Base-by-base conservation (phyloP, 1,284 basidiomycete species). In the Pseudozyma sp. region DNA sequence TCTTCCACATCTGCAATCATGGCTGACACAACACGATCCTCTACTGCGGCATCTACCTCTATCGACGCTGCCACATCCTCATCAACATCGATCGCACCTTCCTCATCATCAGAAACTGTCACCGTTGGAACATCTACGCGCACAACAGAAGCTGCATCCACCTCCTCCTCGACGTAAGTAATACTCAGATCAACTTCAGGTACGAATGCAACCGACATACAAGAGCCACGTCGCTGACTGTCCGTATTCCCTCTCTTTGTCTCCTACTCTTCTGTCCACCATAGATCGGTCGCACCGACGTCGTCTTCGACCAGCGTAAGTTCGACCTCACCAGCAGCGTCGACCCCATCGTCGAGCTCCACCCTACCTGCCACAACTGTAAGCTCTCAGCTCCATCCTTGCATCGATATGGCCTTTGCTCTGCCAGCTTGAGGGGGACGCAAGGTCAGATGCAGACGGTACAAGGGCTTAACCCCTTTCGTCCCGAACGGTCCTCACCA, bases 291-390 rank as follows among this genome's bases (percentile, higher is more conserved):
- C 16, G 35, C 54, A 5, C 56, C 66, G 38, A 55, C 62, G 39
- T 49, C 53, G 31, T 58, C 65, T 9, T 62, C 70, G 67, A 66
- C 55, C 34, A 75, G 52, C 39, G 67, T 70, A 75, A 75, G 67
- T 70, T 70, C 72, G 62, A 54, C 59, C 16, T 67, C 72, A 12
- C 56, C 54, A 14, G 34, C 51, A 9, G 31, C 60, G 48, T 18
- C 52, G 21, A 52, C 68, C 12, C 45, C 56, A 19, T 40, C 56
- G 50, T 62, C 70, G 49, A 67, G 63, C 59, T 53, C 65, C 40
- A 62, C 59, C 40, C 13, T n/a, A 21, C 50, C 65, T 19, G 38
- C 36, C 40, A 53, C 70, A 36, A 60, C 56, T 59, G 70, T 73
- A 73, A 73, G 70, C 58, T 59, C 38, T 49, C 25, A 42, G 49